A percentile compares a stretch with the other conserved stretches of the same genome.
Conservation (phyloP, 768 basidiomycete genomes). For the Termitomyces sp. region DNA sequence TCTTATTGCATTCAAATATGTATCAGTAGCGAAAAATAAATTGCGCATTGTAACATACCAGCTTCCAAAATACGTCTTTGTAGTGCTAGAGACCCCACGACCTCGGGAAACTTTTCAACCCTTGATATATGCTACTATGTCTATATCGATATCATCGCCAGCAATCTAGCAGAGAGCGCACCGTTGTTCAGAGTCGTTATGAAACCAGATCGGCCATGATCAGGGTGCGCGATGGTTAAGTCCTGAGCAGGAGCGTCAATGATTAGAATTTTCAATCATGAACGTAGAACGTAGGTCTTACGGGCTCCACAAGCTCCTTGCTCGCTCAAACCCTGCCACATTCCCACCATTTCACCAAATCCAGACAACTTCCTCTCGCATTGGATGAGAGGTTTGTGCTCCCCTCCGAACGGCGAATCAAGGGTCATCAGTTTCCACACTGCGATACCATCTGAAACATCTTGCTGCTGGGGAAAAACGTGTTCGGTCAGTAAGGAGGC, state of each 20-base stretch:
- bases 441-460: conserved; percentile 65
- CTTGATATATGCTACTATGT: conserved; percentile 19
- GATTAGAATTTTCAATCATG: neutral
- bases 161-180: conserved; percentile 58
- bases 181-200: conserved; percentile 52
- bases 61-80: conserved; percentile 61
- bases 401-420: conserved; percentile 38
- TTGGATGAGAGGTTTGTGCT: conserved; percentile 33
- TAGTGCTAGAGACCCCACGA: conserved; percentile 70
- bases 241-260: conserved; percentile 17
- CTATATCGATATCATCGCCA: conserved; percentile 55
- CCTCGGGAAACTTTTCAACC: conserved; percentile 56
- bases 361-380: conserved; percentile 48
- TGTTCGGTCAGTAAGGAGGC: conserved; percentile 48
- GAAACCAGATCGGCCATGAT: conserved; percentile 61
- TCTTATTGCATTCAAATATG: conserved; percentile 18
- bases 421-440: conserved; percentile 55
- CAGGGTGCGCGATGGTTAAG: conserved; percentile 66
- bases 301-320: conserved; percentile 66
- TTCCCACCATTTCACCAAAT: conserved; percentile 38
- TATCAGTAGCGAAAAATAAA: neutral
- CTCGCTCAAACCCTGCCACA: conserved; percentile 57
- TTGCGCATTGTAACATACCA: conserved; percentile 33
- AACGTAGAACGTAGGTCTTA: conserved; percentile 28
- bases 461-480: conserved; percentile 49